phyloP scores from a whole-genome alignment of 176 grass and related monocot species.

The Ensete ventricosum region DNA sequence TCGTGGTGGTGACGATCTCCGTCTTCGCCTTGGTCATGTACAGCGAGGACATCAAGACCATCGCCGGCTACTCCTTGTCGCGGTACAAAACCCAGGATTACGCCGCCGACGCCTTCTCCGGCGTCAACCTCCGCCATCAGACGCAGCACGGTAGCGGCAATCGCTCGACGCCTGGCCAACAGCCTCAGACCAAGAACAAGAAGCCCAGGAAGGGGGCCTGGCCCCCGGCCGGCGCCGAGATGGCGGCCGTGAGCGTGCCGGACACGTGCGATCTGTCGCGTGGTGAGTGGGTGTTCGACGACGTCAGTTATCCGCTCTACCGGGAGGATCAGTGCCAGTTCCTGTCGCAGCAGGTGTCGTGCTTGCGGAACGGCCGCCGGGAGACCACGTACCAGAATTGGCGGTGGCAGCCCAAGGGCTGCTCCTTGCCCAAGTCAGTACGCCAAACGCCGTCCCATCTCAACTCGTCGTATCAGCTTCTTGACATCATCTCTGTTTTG shows the following conservation, averaged over 20 bases:
- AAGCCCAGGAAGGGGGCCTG: background rate
- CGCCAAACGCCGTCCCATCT: background rate
- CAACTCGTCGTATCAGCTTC: background rate
- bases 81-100: slow-evolving; percentile 3
- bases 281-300: slow-evolving; percentile 65
- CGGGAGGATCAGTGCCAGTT: slow-evolving; percentile 46
- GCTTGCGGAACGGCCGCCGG: slow-evolving; percentile 61
- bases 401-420: slow-evolving; percentile 85
- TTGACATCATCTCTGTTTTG: too few species aligned
- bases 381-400: slow-evolving; percentile 77
- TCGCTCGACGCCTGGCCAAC: background rate
- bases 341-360: slow-evolving; percentile 68
- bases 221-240: background rate
- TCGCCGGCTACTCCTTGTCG: slow-evolving; percentile 30
- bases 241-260: background rate
- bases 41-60: slow-evolving; percentile 60
- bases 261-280: slow-evolving; percentile 35
- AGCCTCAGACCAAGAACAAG: background rate
- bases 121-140: background rate
- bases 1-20: slow-evolving; percentile 40
- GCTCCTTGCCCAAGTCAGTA: slow-evolving; percentile 33
- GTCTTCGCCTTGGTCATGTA: slow-evolving; percentile 57
- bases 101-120: background rate
- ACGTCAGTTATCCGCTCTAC: slow-evolving; percentile 47
- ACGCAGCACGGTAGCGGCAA: background rate